Conservation (phyloP, 345 rosid species). For the Odontarrhena argentea region DNA sequence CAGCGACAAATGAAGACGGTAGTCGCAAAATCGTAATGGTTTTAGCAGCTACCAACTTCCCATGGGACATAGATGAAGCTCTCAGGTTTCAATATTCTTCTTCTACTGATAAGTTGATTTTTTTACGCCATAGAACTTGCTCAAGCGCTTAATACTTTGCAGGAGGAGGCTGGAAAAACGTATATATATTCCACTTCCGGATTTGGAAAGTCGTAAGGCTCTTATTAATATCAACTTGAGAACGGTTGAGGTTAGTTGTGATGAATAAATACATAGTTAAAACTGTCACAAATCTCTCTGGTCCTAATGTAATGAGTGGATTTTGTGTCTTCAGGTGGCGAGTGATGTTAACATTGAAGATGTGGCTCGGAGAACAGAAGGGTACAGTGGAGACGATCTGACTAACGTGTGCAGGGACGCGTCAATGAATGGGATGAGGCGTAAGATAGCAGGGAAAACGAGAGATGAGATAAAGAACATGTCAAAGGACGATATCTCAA, state of each 20-base stretch:
- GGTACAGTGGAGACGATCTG: constrained; percentile 99
- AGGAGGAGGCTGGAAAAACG: constrained; percentile 99
- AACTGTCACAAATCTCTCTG: constrained; percentile 1
- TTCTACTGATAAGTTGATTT: background rate
- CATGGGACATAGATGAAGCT: constrained; percentile 99
- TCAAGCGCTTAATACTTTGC: constrained; percentile 31
- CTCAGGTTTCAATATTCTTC: constrained; percentile 59
- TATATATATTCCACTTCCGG: constrained; percentile 98
- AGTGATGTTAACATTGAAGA: constrained; percentile 86
- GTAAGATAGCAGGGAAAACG: constrained; percentile 98
- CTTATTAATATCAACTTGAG: constrained; percentile 94
- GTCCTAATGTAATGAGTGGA: constrained; percentile 7
- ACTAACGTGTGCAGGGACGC: constrained; percentile 98
- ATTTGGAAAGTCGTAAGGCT: constrained; percentile 93
- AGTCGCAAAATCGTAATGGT: constrained; percentile 98
- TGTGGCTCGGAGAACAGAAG: constrained; percentile 86
- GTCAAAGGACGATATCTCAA: constrained; percentile 97
- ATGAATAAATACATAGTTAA: background rate
- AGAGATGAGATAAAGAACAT: constrained; percentile 98
- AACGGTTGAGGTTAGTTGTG: constrained; percentile 80
- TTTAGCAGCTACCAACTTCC: constrained; percentile 97
- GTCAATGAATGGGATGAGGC: constrained; percentile 98
- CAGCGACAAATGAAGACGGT: constrained; percentile 93
- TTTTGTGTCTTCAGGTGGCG: constrained; percentile 61
- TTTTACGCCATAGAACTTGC: background rate